Evolutionary conservation across 176 grass and related monocot species (phyloP).

Genomic region (Themeda triandra): DNA sequence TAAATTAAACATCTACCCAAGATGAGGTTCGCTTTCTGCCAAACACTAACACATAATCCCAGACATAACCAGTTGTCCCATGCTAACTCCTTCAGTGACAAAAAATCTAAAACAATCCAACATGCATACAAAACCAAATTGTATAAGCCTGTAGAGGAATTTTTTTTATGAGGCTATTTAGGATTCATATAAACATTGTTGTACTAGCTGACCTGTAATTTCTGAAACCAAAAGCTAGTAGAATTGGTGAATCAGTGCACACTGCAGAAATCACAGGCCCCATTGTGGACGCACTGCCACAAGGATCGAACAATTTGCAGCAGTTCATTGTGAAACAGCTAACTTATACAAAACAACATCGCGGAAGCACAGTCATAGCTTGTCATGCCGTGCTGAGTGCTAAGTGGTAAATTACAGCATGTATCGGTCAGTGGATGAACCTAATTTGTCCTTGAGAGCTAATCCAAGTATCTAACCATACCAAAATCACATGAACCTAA

Average conservation of each 20-base stretch:
- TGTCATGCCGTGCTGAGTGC: neutral
- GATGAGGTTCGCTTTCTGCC: neutral
- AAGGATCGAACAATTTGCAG: neutral
- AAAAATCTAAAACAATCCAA: neutral
- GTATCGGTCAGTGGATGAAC: too few relatives aligned
- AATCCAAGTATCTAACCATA: neutral
- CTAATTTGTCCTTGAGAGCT: neutral
- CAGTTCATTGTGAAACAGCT: neutral
- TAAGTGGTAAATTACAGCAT: neutral
- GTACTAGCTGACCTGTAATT: too few relatives aligned
- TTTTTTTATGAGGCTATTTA: neutral
- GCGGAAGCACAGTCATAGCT: too few relatives aligned
- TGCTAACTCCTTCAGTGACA: neutral
- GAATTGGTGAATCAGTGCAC: too few relatives aligned
- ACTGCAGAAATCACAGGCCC: neutral
- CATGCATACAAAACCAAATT: neutral
- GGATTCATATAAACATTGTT: neutral
- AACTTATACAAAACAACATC: too few relatives aligned
- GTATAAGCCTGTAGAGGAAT: neutral
- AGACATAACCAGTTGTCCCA: neutral
- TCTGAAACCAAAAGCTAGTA: too few relatives aligned
- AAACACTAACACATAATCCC: neutral
- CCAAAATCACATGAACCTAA: neutral
- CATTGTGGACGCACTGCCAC: neutral
- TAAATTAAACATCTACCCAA: neutral